A percentile compares a stretch with the other conserved stretches of the same genome.
These are phyloP conservation scores for Phymatotrichopsis omnivora DNA, from an alignment of 2,329 filamentous ascomycete species.

Conservation along the genomic window DNA sequence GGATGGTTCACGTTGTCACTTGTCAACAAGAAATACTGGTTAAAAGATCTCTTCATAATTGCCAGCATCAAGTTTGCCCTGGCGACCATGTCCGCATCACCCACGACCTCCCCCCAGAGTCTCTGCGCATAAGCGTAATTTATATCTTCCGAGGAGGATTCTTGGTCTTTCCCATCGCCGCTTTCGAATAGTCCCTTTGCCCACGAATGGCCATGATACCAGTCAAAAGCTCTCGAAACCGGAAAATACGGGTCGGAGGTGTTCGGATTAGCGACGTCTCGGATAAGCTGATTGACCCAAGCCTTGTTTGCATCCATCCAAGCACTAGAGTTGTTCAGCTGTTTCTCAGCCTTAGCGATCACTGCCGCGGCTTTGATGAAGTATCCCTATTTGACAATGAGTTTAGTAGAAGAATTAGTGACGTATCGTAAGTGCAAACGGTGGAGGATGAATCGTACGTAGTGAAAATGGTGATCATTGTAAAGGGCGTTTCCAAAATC, in stretches of 20 bases:
- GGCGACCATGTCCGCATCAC: slow-evolving; percentile 70
- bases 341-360: slow-evolving; percentile 49
- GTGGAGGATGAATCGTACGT: slow-evolving; percentile 34
- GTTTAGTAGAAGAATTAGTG: too few relatives aligned
- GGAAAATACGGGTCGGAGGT: slow-evolving; percentile 64
- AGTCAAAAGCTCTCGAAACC: slow-evolving; percentile 76
- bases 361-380: slow-evolving; percentile 79
- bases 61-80: slow-evolving; percentile 77
- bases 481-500: slow-evolving; percentile 91
- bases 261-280: slow-evolving; percentile 73
- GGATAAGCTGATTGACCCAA: slow-evolving; percentile 73
- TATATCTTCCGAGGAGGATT: slow-evolving; percentile 81
- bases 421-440: too few relatives aligned
- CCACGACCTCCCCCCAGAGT: slow-evolving; percentile 77
- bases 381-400: too few relatives aligned
- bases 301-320: slow-evolving; percentile 62
- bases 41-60: slow-evolving; percentile 61
- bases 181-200: slow-evolving; percentile 66
- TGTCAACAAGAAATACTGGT: slow-evolving; percentile 73
- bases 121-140: slow-evolving; percentile 82
- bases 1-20: slow-evolving; percentile 62
- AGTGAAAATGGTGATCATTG: slow-evolving; percentile 67
- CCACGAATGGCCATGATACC: slow-evolving; percentile 79
- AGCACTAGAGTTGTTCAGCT: slow-evolving; percentile 15
- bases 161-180: slow-evolving; percentile 69